Percentiles rank a stretch among this genome's conserved stretches.
Evolutionary conservation across 768 basidiomycete genomes (phyloP).

Genomic region (Phylloporus arenicola): DNA sequence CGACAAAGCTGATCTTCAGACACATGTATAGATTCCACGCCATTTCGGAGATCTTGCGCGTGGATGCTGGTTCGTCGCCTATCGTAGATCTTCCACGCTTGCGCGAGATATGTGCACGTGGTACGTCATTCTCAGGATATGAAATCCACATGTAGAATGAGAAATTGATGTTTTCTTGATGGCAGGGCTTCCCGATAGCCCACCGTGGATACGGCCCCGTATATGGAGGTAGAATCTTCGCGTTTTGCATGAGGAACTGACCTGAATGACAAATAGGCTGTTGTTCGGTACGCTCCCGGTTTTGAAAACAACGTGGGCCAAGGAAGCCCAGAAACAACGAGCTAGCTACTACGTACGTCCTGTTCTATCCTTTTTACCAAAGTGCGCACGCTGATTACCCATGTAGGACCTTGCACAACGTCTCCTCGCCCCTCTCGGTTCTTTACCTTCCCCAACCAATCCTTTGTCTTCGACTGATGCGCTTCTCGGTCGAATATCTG

Average conservation of each 20-base stretch:
- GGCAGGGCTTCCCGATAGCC: constrained; percentile 68
- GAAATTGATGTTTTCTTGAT: constrained; percentile 2
- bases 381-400: constrained; percentile 9
- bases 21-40: constrained; percentile 40
- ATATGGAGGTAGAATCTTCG: constrained; percentile 63
- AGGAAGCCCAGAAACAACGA: constrained; percentile 53
- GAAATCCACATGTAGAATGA: background rate
- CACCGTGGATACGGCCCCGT: constrained; percentile 68
- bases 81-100: constrained; percentile 53
- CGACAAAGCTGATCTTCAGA: background rate
- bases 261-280: constrained; percentile 36
- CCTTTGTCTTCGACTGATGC: constrained; percentile 42
- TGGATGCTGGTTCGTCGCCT: constrained; percentile 35
- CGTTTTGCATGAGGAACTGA: background rate
- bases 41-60: constrained; percentile 59
- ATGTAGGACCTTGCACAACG: constrained; percentile 63
- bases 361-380: background rate
- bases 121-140: constrained; percentile 34
- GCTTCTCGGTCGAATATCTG: constrained; percentile 43
- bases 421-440: constrained; percentile 50
- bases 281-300: constrained; percentile 58
- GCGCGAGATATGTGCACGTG: constrained; percentile 53
- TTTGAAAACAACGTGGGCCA: constrained; percentile 54
- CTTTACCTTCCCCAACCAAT: constrained; percentile 37
- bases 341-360: constrained; percentile 68